Base-by-base conservation (phyloP, 768 basidiomycete species). In the Scleroderma citrinum region DNA sequence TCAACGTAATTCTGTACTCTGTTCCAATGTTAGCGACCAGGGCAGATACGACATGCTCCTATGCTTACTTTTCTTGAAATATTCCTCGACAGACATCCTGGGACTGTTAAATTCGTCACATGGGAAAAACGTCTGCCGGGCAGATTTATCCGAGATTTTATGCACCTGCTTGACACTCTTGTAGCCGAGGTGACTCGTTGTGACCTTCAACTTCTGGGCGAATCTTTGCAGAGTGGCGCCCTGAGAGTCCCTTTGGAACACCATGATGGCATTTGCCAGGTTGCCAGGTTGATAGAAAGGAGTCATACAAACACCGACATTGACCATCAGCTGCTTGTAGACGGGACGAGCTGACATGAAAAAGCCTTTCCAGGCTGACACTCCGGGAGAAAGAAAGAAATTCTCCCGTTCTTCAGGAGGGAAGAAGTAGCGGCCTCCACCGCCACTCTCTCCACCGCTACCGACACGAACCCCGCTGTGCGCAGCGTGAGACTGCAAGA, bases 1-100 rank as follows among this genome's bases (percentile, higher is more conserved):
- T 62, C 7, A 91, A 59, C 0, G 48, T 73, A 34, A 78, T 81
- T 0, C 74, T 74, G 55, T 88, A 80, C 56, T 83, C 86, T 88
- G 52, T 3, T 6, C 2, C 2, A 30, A 5, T 11, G 49, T 64
- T 16, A 63, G 42, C 51, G 30, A 44, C 16, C 24, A 26, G 32
- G 32, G 54, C n/a, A 0, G 44, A 21, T 1, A 51, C 10, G 7
- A 4, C 3, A 14, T 3, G 3, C 17, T 1, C 5, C 11, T 36
- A 52, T n/a, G 63, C 81, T 49, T 59, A 89, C 87, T 84, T 55
- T 56, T 69, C 32, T 66, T 57, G 62, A 88, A 89, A 57, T 80
- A 90, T 2, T 80, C 59, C 53, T 81, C 77, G 3, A 91, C 81
- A 0, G 79, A 75, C 11, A 86, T 69, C 36, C 43, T 47, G 29